Evolutionary conservation across 441 rosid species (phyloP), one percentile per base, ranked within the genome.

Genomic region (Hura crepitans): DNA sequence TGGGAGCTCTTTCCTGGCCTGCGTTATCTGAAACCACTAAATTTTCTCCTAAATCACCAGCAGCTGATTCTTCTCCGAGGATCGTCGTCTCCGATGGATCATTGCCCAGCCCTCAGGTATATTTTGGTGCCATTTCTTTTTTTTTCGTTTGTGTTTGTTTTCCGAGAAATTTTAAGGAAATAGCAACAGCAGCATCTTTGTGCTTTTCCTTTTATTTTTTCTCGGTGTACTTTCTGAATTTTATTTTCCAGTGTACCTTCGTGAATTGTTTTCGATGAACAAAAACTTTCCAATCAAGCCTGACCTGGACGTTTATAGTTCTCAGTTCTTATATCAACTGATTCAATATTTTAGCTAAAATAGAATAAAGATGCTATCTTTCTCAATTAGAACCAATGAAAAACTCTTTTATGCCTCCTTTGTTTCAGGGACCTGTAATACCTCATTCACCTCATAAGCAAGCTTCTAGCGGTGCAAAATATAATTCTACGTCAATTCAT

Each of bases 1-100:
- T 92, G 89, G 98, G 86, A 74, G 86, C 91, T 31, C 78, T 81
- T 47, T 81, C 84, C 0, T 93, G 97, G 98, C 97, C 98, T 23
- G 86, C 96, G 58, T 80, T 93, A 65, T 80, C 91, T 6, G 96
- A 88, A 78, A 79, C 97, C 10, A 80, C 86, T 22, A 86, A 82
- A 75, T 69, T 80, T 80, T 77, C 85, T 55, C 79, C 85, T 1
- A 83, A 84, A 68, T 80, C 77, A 43, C 72, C 92, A 22, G 75
- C 83, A 63, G 45, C 81, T 2, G 88, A 80, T 30, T 82, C 92
- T 18, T 84, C 93, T 22, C 70, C 85, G 23, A 87, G 82, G 75
- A 80, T 81, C 76, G 81, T 76, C 72, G 81, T 75, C 65, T 70
- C 81, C 37, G 90, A 91, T 70, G 91, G 85, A 47, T 80, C 85